Base-by-base conservation (phyloP, 2,329 filamentous ascomycete genomes). In the Pestalotiopsis fici region DNA sequence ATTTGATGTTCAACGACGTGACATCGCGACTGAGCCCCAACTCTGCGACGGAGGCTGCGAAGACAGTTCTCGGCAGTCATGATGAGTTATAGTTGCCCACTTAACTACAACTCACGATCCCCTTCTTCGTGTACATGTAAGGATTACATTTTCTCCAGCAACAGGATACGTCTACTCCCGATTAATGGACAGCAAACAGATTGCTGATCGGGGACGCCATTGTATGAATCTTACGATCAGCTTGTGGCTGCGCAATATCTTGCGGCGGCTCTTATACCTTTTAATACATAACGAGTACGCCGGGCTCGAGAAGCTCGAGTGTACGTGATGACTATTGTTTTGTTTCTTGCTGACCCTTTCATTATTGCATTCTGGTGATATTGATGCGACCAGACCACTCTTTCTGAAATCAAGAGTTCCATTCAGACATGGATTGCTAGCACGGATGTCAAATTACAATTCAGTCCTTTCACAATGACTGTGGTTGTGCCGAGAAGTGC, bases 391-490 rank as follows among this genome's bases (percentile, higher is more conserved):
- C 55, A 27, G 13, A 57, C 23, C 13, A 18, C 12, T 57, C 23
- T 7, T 23, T 18, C 5, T 9, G 23, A 31, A 31, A 27, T 50
- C 43, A 9, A 27, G 31, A n/a, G 18, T n/a, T n/a, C 43, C 43
- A n/a, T 7, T n/a, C 18, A 9, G n/a, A 50, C 43, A 50, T 50
- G 43, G 18, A 9, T 21, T 50, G 6, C 72, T 83, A 95, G 95
- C 95, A 97, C 93, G 92, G 93, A 97, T 97, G 94, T 98, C 94
- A 97, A 97, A 97, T 97, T 98, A 90, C 95, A 96, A 95, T 92
- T 86, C 88, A 88, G 91, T 90, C 90, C 79, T 80, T 82, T 72
- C 54, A 75, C 79, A 82, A 90, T 97, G 93, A 91, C 93, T 94
- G 90, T 86, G 88, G 90, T 95, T 96, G 95, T 94, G 95, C 94